phyloP scores from a whole-genome alignment of 2,329 filamentous ascomycete species.

The Cytospora piceicola region DNA sequence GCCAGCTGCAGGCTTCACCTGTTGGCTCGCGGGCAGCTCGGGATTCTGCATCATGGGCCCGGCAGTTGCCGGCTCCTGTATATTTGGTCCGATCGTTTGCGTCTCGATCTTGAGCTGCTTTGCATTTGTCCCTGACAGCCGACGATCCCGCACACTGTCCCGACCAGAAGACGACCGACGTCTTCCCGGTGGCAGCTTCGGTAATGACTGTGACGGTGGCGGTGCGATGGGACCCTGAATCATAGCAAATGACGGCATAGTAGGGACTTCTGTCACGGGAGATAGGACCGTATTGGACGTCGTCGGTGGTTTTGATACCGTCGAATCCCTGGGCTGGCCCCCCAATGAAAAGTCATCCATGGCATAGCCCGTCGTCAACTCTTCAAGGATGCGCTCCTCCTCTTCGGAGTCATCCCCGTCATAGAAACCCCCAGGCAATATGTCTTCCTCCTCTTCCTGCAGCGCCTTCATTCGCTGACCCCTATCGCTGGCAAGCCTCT shows the following conservation, averaged over 20 bases:
- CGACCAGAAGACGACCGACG: slow-evolving; percentile 40
- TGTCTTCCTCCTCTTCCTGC: slow-evolving; percentile 49
- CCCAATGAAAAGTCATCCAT: slow-evolving; percentile 83
- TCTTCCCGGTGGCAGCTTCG: slow-evolving; percentile 47
- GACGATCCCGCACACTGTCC: slow-evolving; percentile 70
- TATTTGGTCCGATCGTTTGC: slow-evolving; percentile 39
- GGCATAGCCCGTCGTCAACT: slow-evolving; percentile 82
- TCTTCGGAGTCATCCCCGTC: slow-evolving; percentile 69
- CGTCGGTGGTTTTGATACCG: slow-evolving; percentile 68
- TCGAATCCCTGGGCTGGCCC: slow-evolving; percentile 68
- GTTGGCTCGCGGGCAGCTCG: slow-evolving; percentile 18
- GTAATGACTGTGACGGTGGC: slow-evolving; percentile 54
- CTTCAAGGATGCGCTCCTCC: slow-evolving; percentile 79
- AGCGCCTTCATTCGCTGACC: slow-evolving; percentile 53
- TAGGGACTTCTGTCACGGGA: slow-evolving; percentile 67
- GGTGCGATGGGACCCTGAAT: slow-evolving; percentile 44
- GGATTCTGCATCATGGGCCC: slow-evolving; percentile 33
- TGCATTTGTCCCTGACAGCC: slow-evolving; percentile 77
- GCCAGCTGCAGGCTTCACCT: slow-evolving; percentile 40
- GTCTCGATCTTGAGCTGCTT: slow-evolving; percentile 93
- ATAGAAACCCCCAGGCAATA: slow-evolving; percentile 59
- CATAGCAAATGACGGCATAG: slow-evolving; percentile 37
- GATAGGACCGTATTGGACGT: slow-evolving; percentile 71
- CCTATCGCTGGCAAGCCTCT: slow-evolving; percentile 62
- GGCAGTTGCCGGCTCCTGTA: slow-evolving; percentile 34